phyloP scores from a whole-genome alignment of 2,329 filamentous ascomycete species.

The Ophiocordyceps polyrhachis-furcata region DNA sequence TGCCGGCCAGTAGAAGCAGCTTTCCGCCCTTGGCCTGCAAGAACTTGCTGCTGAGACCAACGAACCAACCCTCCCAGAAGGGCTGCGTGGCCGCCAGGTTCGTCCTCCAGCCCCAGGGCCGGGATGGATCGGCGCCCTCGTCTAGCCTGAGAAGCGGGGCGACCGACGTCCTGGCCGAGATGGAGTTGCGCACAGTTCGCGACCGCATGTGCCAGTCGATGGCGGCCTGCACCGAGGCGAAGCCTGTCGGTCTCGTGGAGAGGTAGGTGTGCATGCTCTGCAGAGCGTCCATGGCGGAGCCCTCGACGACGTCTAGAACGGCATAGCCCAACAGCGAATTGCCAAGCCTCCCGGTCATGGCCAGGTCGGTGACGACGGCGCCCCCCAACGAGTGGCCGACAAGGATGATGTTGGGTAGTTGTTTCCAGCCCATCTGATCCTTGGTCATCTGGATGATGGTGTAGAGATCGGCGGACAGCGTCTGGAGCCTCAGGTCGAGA shows the following conservation, averaged over 20 bases:
- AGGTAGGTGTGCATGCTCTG: constrained; percentile 90
- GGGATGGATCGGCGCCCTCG: constrained; percentile 15
- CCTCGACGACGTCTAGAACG: constrained; percentile 89
- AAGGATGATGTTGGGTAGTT: constrained; percentile 57
- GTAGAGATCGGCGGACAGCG: constrained; percentile 55
- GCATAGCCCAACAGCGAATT: constrained; percentile 61
- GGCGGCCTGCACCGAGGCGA: constrained; percentile 57
- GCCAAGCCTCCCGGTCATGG: constrained; percentile 47
- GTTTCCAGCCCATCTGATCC: constrained; percentile 50
- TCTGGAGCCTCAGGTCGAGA: constrained; percentile 52
- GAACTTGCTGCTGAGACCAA: constrained; percentile 75
- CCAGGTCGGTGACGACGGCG: constrained; percentile 73
- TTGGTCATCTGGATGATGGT: constrained; percentile 50
- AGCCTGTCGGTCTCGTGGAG: constrained; percentile 58
- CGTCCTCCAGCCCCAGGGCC: constrained; percentile 69
- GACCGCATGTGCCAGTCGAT: constrained; percentile 91
- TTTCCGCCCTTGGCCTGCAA: constrained; percentile 67
- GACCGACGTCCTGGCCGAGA: constrained; percentile 74
- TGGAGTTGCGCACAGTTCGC: constrained; percentile 65
- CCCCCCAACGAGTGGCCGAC: constrained; percentile 89
- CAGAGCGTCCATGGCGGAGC: constrained; percentile 85
- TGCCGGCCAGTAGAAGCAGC: constrained; percentile 67
- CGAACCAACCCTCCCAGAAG: constrained; percentile 92
- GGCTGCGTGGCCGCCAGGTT: constrained; percentile 67
- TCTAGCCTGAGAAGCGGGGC: constrained; percentile 51